Conservation (phyloP, 2,329 filamentous ascomycete species). For the Zymoseptoria brevis region DNA sequence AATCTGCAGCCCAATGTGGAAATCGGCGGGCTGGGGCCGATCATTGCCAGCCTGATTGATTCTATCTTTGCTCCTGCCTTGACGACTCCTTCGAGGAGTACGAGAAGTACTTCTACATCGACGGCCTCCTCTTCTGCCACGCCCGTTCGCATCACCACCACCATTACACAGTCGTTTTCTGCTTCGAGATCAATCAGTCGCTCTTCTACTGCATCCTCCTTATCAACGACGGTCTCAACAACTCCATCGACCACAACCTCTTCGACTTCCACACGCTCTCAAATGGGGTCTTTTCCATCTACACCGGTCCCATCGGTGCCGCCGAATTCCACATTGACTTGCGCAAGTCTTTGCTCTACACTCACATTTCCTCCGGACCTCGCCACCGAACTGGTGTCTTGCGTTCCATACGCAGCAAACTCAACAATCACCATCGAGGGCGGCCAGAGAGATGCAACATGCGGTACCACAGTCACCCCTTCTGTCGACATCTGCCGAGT, state of each 20-base stretch:
- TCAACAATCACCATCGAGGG: slow-evolving; percentile 20
- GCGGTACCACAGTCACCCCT: slow-evolving; percentile 20
- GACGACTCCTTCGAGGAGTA: not conserved
- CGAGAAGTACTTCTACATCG: not conserved
- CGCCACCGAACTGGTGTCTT: slow-evolving; percentile 16
- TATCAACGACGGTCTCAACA: not conserved
- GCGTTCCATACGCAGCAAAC: slow-evolving; percentile 18
- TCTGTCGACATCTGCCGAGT: slow-evolving; percentile 35
- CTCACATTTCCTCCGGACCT: slow-evolving; percentile 16
- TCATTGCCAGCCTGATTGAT: not conserved
- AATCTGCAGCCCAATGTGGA: not conserved
- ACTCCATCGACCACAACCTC: slow-evolving; percentile 1
- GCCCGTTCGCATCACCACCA: not conserved
- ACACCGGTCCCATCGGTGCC: slow-evolving; percentile 2
- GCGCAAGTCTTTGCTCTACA: slow-evolving; percentile 17
- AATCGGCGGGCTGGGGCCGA: not conserved
- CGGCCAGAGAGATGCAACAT: slow-evolving; percentile 18
- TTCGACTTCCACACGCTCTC: not conserved
- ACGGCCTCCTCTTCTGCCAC: not conserved
- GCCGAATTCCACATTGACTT: slow-evolving; percentile 9
- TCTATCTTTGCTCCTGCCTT: not conserved
- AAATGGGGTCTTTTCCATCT: not conserved
- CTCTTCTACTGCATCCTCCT: not conserved
- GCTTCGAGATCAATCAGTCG: not conserved
- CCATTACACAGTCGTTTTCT: not conserved